A percentile compares a stretch with the other conserved stretches of the same genome.
Conservation (phyloP, 768 basidiomycete species). For the Podaxis sp. region DNA sequence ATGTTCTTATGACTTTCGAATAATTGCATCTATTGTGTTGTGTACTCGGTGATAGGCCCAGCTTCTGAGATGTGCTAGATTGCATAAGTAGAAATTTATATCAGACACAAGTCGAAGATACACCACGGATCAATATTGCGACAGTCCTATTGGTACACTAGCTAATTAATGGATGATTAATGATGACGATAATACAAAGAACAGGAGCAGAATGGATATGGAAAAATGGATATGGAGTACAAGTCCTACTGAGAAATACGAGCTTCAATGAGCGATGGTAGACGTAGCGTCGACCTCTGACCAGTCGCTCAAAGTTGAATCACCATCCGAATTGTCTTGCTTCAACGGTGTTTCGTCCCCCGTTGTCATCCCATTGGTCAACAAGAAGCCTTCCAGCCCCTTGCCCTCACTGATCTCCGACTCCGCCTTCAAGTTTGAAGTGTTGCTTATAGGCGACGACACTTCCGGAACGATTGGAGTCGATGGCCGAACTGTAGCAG, state of each 20-base stretch:
- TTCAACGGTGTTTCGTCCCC: background rate
- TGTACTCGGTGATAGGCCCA: background rate
- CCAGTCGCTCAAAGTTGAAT: slow-evolving; percentile 8
- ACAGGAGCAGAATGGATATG: background rate
- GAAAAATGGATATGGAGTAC: background rate
- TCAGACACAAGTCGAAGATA: too few relatives aligned
- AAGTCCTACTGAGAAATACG: background rate
- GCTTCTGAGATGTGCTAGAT: background rate
- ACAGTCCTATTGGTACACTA: too few relatives aligned
- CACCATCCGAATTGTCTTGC: background rate
- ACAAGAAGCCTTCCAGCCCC: background rate
- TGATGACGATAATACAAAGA: background rate
- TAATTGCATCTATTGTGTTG: background rate
- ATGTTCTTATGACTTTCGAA: background rate
- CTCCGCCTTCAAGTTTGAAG: background rate
- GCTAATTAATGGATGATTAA: background rate
- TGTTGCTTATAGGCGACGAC: background rate
- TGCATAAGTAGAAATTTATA: background rate
- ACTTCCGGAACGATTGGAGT: background rate
- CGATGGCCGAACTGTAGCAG: background rate
- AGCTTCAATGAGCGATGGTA: background rate
- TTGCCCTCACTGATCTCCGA: background rate
- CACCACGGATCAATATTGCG: too few relatives aligned
- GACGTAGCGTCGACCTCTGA: background rate
- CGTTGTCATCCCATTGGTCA: background rate